Base-by-base conservation (phyloP, 2,329 filamentous ascomycete species). In the Cladobotryum mycophilum region DNA sequence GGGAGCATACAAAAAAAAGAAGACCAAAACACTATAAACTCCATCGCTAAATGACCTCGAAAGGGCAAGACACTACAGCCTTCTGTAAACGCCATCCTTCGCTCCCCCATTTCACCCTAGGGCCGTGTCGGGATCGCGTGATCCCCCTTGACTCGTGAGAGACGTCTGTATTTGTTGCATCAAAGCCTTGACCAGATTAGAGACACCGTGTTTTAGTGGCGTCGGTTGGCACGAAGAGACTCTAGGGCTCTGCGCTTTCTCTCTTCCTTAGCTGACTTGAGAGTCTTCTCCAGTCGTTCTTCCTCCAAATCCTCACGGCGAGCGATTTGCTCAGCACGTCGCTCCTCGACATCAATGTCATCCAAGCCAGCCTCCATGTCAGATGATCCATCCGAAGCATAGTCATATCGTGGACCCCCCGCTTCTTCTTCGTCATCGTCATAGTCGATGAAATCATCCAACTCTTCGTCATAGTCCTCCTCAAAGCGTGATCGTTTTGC, bases 281-380 rank as follows among this genome's bases (percentile, higher is more conserved):
- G 75, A 47, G 68, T 70, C 61, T 74, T 78, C 65, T 86, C 85
- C 40, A 86, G 76, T 3, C 73, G 75, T 58, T 86, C 70, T 53
- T 86, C 82, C 57, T 80, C 72, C 15, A 78, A 72, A 59, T 91
- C 88, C 63, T 91, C 88, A 43, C 76, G 76, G 41, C 79, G 79
- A 20, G 86, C 88, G 49, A 77, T 73, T 30, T 71, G 67, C 53
- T 84, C 78, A 2, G 86, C 85, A 45, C 71, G 63, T 43, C 74
- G 71, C 64, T 92, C 88, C 64, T 92, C 88, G 35, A 77, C 71
- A 54, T 89, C 85, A 47, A 91, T 80, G 58, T 90, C 86, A 53
- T 84, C 84, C 36, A 85, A 65, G 34, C 85, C 86, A 2, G 85
- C 88, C 65, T 90, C 86, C 85, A 90, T 90, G 59, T 89, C 87